These are phyloP conservation scores for Annulohypoxylon maeteangense DNA, from an alignment of 495 filamentous ascomycete genomes.

Conservation along the genomic window DNA sequence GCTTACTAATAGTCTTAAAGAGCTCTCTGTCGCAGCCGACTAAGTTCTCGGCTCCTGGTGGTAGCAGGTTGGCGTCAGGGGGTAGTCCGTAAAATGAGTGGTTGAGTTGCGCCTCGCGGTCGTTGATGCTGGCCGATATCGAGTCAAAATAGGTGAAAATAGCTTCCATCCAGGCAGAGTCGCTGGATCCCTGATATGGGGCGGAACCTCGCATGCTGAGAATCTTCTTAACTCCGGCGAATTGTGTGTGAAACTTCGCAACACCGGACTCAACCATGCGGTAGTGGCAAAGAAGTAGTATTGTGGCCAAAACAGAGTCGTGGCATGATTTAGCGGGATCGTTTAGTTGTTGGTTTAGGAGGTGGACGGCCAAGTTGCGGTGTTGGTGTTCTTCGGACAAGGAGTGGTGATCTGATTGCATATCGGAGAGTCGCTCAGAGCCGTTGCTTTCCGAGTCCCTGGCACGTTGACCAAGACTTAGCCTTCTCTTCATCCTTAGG, in stretches of 20 bases:
- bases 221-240: slow-evolving; percentile 93
- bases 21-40: slow-evolving; percentile 86
- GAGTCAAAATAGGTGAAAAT: slow-evolving; percentile 97
- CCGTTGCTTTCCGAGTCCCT: slow-evolving; percentile 52
- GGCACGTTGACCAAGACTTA: slow-evolving; percentile 62
- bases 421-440: slow-evolving; percentile 46
- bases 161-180: slow-evolving; percentile 87
- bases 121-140: slow-evolving; percentile 91
- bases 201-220: slow-evolving; percentile 79
- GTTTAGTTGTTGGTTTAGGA: slow-evolving; percentile 83
- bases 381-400: slow-evolving; percentile 83
- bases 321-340: slow-evolving; percentile 77
- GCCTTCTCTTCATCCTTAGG: slow-evolving; percentile 68
- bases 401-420: slow-evolving; percentile 59
- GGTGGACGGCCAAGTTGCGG: slow-evolving; percentile 80
- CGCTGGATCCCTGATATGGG: slow-evolving; percentile 72
- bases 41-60: slow-evolving; percentile 73
- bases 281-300: slow-evolving; percentile 89
- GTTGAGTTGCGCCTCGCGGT: slow-evolving; percentile 88
- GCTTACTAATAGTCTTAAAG: slow-evolving; percentile 79
- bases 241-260: slow-evolving; percentile 91
- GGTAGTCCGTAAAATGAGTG: slow-evolving; percentile 69
- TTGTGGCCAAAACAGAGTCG: slow-evolving; percentile 88
- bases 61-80: slow-evolving; percentile 75
- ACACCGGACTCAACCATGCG: slow-evolving; percentile 93